Conservation (phyloP, 1,139 yeast genomes). For the Candida sanyaensis region DNA sequence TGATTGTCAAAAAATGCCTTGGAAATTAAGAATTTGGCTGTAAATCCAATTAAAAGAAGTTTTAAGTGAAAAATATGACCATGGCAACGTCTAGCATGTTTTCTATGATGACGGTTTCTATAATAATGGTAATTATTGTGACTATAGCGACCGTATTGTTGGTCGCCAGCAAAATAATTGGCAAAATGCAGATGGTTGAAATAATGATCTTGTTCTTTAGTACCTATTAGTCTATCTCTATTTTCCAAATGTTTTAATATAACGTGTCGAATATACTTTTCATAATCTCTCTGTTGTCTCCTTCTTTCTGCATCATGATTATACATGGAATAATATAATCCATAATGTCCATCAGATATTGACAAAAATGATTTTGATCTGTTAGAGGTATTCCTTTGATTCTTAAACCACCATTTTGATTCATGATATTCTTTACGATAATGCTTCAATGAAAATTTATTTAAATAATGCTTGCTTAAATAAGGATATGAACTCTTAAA, state of each 20-base stretch:
- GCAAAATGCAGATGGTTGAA: constrained; percentile 2
- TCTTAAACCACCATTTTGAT: constrained; percentile 24
- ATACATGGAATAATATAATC: constrained; percentile 45
- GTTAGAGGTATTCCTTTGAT: constrained; percentile 36
- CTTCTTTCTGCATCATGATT: constrained; percentile 31
- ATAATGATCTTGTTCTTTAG: neutral
- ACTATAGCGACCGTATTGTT: neutral
- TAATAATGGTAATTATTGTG: neutral
- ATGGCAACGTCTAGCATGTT: neutral
- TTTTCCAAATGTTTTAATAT: constrained; percentile 12
- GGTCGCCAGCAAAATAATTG: neutral
- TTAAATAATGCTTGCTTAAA: constrained; percentile 18
- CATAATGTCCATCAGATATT: constrained; percentile 46
- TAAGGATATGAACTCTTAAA: constrained; percentile 45
- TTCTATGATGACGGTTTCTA: constrained; percentile 4
- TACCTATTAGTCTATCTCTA: constrained; percentile 10
- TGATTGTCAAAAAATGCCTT: constrained; percentile 13
- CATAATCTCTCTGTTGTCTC: constrained; percentile 13
- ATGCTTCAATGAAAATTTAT: constrained; percentile 21
- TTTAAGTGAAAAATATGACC: constrained; percentile 8
- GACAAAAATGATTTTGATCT: constrained; percentile 26
- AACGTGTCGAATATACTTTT: constrained; percentile 13
- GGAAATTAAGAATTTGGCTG: constrained; percentile 15
- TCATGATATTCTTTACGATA: constrained; percentile 15
- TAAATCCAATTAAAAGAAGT: constrained; percentile 11